Percentiles rank a stretch among this genome's conserved stretches.
Conservation (phyloP, 176 grass and related monocot genomes). For the Panicum miliaceum region DNA sequence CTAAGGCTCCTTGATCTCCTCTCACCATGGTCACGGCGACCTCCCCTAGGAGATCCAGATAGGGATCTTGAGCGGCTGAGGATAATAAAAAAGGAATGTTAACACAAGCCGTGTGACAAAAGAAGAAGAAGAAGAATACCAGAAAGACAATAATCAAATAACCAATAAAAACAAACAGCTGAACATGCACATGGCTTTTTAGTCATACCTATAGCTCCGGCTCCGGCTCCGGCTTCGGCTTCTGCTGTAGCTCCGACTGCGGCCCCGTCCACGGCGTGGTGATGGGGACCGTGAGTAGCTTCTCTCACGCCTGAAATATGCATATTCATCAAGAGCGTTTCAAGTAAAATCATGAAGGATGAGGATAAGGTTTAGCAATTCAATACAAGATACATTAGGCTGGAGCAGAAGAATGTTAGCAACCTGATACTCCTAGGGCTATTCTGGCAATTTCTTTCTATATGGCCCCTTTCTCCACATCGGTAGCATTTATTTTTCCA, state of each 20-base stretch:
- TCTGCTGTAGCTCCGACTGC: constrained; percentile 79
- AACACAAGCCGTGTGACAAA: background rate
- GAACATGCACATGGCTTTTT: background rate
- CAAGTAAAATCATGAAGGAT: background rate
- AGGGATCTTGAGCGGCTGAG: constrained; percentile 49
- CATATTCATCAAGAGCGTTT: background rate
- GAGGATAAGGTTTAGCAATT: background rate
- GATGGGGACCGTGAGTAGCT: constrained; percentile 79
- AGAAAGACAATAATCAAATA: background rate
- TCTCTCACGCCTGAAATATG: constrained; percentile 58
- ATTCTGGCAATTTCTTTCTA: constrained; percentile 98
- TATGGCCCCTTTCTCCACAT: constrained; percentile 92
- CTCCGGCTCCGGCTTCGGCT: constrained; percentile 35
- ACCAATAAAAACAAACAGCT: background rate
- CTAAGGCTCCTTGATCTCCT: constrained; percentile 72
- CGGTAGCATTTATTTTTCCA: constrained; percentile 99
- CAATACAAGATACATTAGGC: background rate
- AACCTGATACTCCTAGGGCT: constrained; percentile 71
- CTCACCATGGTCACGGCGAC: constrained; percentile 45
- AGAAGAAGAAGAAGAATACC: background rate
- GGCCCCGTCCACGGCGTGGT: constrained; percentile 63
- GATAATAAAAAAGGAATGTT: background rate
- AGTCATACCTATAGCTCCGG: constrained; percentile 74
- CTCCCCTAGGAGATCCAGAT: constrained; percentile 72
- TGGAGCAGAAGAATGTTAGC: background rate